Evolutionary conservation across 78 protist species (phyloP).

Genomic region (Protostelium mycophagum): DNA sequence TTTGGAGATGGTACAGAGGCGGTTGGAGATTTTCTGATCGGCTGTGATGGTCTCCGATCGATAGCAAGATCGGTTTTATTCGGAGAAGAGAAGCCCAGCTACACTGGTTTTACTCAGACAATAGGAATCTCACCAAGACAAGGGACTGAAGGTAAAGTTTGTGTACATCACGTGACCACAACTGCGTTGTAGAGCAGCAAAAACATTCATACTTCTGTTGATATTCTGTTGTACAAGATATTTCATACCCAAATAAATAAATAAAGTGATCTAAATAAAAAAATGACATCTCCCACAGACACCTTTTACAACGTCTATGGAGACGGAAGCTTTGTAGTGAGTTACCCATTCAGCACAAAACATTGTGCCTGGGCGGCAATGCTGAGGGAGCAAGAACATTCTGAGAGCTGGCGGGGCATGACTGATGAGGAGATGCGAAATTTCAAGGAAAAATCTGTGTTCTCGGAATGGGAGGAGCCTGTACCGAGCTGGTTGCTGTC

Average conservation of each 20-base stretch:
- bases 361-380: not conserved
- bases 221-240: not conserved
- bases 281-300: not conserved
- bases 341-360: not conserved
- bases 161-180: too few species aligned
- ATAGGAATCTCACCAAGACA: not conserved
- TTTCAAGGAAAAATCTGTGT: not conserved
- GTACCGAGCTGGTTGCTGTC: not conserved
- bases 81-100: not conserved
- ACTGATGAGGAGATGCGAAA: not conserved
- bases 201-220: not conserved
- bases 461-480: not conserved
- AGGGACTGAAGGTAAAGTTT: too few species aligned
- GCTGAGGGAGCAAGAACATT: not conserved
- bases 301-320: not conserved
- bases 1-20: not conserved
- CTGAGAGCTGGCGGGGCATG: not conserved
- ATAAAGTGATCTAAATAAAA: too few species aligned
- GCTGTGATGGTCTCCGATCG: not conserved
- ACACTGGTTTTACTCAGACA: not conserved
- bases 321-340: not conserved
- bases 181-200: not conserved
- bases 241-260: too few species aligned
- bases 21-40: not conserved
- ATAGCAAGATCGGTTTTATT: not conserved